These are phyloP conservation scores for Mentha longifolia DNA, from an alignment of 257 asterid genomes.

Conservation along the genomic window DNA sequence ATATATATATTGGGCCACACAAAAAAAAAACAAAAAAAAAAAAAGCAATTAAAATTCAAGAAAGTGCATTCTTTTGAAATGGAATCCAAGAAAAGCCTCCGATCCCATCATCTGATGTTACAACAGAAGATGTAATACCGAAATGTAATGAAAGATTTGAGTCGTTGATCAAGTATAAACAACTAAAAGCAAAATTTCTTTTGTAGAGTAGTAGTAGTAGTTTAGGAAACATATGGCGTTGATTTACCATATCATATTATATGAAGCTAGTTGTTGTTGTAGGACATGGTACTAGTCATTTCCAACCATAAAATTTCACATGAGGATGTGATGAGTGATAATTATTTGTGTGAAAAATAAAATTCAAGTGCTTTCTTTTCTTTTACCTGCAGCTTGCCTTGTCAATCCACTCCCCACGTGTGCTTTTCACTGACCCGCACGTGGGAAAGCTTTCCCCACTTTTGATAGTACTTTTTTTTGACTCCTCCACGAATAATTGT, in stretches of 20 bases:
- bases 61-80: too few species aligned
- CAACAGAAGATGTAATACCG: too few species aligned
- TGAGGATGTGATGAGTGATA: conserved; percentile 2
- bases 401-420: conserved; percentile 18
- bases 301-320: conserved; percentile 6
- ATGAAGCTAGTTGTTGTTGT: background rate
- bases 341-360: background rate
- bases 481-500: conserved; percentile 28
- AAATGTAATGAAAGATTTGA: too few species aligned
- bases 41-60: too few species aligned
- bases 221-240: background rate
- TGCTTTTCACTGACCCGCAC: conserved; percentile 27
- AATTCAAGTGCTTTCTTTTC: background rate
- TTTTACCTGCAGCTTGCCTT: conserved; percentile 2
- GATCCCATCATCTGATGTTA: too few species aligned
- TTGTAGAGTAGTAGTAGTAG: too few species aligned
- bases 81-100: too few species aligned
- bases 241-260: background rate
- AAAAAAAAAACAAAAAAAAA: too few species aligned
- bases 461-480: conserved; percentile 8
- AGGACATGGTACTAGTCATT: conserved; percentile 1
- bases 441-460: conserved; percentile 30
- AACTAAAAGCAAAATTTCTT: too few species aligned
- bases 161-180: too few species aligned
- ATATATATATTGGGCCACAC: too few species aligned